Evolutionary conservation across 2,329 filamentous ascomycete species (phyloP), one percentile per base, ranked within the genome.

Genomic region (Karstenula rhodostoma): DNA sequence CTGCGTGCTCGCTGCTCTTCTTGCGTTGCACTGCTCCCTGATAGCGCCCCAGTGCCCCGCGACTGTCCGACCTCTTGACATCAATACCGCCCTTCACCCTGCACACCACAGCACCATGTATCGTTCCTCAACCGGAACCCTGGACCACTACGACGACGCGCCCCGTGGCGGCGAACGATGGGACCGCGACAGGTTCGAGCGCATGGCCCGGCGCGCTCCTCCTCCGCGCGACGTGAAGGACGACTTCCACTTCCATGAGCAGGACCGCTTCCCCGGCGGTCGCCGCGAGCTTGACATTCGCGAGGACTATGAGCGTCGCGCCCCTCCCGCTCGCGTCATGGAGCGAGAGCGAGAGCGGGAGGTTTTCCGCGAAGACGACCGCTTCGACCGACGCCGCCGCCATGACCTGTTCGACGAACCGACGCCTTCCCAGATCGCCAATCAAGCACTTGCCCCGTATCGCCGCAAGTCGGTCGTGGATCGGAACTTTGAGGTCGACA

Each of bases 391-490:
- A 54, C 73, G 80, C n/a, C 78, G 78, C 40, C 78, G 78, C 47
- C 69, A 73, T 33, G 80, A 83, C 43, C 67, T 84, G 1, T 81
- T 83, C 60, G 80, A 83, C 43, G 82, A 84, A 57, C 73, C 79
- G 13, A 79, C 75, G 65, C 81, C 76, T 27, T 79, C 76, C 62
- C 82, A 84, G 60, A 64, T 83, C 46, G 80, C 80, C 60, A 80
- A 83, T 29, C 84, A 83, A 58, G 82, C 85, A 7, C 77, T 88
- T 65, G 84, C 81, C 59, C 84, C 87, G 55, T 87, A 85, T 67
- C 86, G 87, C 59, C 85, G 86, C 33, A 85, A 85, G 60, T 82
- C 85, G 47, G 75, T 88, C 64, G 82, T 83, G 59, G 87, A 89
- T 64, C 81, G 82, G 33, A 85, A 88, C 56, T 76, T 84, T 53